These are phyloP conservation scores for Lentinula sp. DNA, from an alignment of 768 basidiomycete species.

Conservation along the genomic window DNA sequence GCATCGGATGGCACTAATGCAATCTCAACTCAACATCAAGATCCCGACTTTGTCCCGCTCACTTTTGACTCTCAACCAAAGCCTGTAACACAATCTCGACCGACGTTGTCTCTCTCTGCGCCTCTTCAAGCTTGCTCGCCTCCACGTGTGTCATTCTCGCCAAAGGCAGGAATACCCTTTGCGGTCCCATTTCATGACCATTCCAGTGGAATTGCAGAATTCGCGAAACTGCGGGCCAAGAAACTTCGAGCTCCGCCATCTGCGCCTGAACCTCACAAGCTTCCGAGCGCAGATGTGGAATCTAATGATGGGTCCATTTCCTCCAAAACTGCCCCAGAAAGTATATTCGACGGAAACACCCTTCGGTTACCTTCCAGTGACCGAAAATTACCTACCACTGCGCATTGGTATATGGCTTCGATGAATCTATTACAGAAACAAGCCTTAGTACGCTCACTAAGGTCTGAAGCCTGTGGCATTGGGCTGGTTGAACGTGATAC, in stretches of 20 bases:
- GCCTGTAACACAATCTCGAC: background rate
- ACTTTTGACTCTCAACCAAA: conserved; percentile 13
- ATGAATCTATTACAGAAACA: conserved; percentile 65
- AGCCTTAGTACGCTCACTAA: conserved; percentile 47
- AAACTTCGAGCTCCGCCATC: conserved; percentile 17
- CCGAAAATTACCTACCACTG: conserved; percentile 21
- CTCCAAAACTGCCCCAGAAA: conserved; percentile 27
- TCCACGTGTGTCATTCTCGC: background rate
- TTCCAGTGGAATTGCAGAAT: conserved; percentile 23
- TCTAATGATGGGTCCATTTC: background rate
- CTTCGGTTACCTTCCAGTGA: conserved; percentile 27
- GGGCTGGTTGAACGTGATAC: conserved; percentile 60
- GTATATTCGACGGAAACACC: conserved; percentile 39
- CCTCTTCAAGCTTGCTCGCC: background rate
- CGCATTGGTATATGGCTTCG: conserved; percentile 67
- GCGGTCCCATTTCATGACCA: conserved; percentile 13
- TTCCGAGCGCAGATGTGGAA: background rate
- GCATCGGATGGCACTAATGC: background rate
- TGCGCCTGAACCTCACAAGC: background rate
- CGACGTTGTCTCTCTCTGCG: background rate
- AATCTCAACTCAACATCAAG: background rate
- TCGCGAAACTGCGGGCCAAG: conserved; percentile 35
- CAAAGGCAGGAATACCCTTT: background rate
- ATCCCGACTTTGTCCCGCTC: conserved; percentile 12
- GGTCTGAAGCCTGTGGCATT: conserved; percentile 36